Evolutionary conservation across 2,329 filamentous ascomycete species (phyloP).

Genomic region (Cytospora chrysosperma): DNA sequence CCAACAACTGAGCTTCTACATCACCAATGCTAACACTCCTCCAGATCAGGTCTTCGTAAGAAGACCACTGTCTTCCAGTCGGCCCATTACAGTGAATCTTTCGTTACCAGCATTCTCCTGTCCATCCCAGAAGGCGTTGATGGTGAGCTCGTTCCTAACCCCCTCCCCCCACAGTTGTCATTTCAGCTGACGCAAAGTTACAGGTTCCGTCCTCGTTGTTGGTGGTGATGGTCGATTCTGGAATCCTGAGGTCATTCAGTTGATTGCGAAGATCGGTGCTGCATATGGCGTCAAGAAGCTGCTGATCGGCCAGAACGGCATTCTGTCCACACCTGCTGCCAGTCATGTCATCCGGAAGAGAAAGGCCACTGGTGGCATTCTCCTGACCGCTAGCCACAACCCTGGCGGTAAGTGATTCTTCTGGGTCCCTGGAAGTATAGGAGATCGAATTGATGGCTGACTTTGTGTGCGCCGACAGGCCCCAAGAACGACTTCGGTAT

Average conservation of each 20-base stretch:
- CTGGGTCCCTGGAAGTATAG: neutral
- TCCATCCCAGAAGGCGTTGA: slow-evolving; percentile 94
- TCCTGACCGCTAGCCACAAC: slow-evolving; percentile 97
- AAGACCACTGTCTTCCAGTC: slow-evolving; percentile 98
- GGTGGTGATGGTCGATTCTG: slow-evolving; percentile 96
- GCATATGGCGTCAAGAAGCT: slow-evolving; percentile 99
- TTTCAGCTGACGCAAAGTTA: neutral
- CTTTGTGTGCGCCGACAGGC: slow-evolving; percentile 48
- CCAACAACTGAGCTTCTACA: neutral
- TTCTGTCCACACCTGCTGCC: slow-evolving; percentile 92
- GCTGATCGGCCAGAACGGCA: slow-evolving; percentile 91
- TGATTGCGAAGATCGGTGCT: slow-evolving; percentile 95
- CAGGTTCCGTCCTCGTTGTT: slow-evolving; percentile 83
- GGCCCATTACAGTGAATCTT: slow-evolving; percentile 92
- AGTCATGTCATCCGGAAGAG: slow-evolving; percentile 94
- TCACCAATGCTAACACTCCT: slow-evolving; percentile 11
- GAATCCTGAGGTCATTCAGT: slow-evolving; percentile 94
- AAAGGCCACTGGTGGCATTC: slow-evolving; percentile 92
- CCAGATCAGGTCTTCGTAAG: slow-evolving; percentile 94
- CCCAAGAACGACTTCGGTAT: slow-evolving; percentile 96
- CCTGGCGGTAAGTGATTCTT: slow-evolving; percentile 71
- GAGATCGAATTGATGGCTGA: neutral
- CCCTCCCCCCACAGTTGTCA: neutral
- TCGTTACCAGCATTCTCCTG: slow-evolving; percentile 88
- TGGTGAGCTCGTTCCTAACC: slow-evolving; percentile 46